These are phyloP conservation scores for Geosmithia morbida DNA, from an alignment of 2,329 filamentous ascomycete species.

Conservation along the genomic window DNA sequence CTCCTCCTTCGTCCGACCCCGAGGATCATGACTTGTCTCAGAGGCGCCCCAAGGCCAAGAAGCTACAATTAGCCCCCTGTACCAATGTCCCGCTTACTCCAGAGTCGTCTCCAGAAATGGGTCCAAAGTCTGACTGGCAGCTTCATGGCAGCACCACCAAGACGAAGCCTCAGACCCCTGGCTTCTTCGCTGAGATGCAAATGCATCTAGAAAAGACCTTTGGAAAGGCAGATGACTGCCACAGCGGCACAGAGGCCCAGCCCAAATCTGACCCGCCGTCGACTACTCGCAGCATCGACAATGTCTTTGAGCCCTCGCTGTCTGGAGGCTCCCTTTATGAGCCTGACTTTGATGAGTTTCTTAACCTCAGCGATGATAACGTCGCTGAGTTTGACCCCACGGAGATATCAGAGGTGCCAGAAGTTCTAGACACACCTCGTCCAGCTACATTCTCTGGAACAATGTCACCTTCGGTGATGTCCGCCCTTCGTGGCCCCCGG, in stretches of 20 bases:
- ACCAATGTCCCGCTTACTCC: slow-evolving; percentile 12
- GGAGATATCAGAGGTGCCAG: background rate
- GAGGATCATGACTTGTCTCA: slow-evolving; percentile 12
- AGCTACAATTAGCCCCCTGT: slow-evolving; percentile 6
- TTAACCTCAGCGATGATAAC: slow-evolving; percentile 40
- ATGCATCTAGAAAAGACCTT: slow-evolving; percentile 11
- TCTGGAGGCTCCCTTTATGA: slow-evolving; percentile 27
- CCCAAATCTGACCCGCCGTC: background rate
- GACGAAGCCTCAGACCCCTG: background rate
- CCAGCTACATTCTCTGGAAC: slow-evolving; percentile 6
- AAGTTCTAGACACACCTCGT: slow-evolving; percentile 4
- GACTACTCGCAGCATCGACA: background rate
- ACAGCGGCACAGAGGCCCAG: background rate
- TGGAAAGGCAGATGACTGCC: slow-evolving; percentile 5
- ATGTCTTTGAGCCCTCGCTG: slow-evolving; percentile 8
- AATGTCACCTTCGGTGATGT: background rate
- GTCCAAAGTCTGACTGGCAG: slow-evolving; percentile 9
- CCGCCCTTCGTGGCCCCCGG: slow-evolving; percentile 10
- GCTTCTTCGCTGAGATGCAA: slow-evolving; percentile 11
- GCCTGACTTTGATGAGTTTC: slow-evolving; percentile 37
- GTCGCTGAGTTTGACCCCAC: slow-evolving; percentile 29
- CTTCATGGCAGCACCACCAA: slow-evolving; percentile 6
- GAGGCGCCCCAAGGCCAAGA: slow-evolving; percentile 9
- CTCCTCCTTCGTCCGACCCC: slow-evolving; percentile 17
- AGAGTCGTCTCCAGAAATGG: slow-evolving; percentile 17